Evolutionary conservation across 768 basidiomycete species (phyloP).

Genomic region (Kwoniella botswanensis): DNA sequence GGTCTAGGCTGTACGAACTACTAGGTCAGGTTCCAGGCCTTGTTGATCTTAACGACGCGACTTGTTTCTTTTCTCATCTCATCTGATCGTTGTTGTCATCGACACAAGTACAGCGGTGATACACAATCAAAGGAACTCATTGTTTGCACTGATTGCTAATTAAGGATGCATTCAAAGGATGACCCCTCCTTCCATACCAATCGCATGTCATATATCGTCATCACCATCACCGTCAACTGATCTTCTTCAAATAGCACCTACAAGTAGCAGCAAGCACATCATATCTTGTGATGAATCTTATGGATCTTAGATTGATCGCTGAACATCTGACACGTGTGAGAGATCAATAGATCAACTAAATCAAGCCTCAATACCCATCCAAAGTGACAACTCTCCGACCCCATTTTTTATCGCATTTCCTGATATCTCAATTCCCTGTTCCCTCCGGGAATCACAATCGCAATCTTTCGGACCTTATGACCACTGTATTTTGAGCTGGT

Average conservation of each 20-base stretch:
- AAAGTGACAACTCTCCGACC: conserved; percentile 27
- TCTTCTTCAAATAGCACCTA: background rate
- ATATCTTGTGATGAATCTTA: background rate
- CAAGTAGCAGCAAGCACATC: background rate
- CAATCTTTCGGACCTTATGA: background rate
- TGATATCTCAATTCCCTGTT: conserved; percentile 2
- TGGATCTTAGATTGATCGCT: background rate
- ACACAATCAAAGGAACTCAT: background rate
- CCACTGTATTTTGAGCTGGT: too few relatives aligned
- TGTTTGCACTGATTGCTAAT: background rate
- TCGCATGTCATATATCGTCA: background rate
- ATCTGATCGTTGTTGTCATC: conserved; percentile 2
- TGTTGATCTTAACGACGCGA: background rate
- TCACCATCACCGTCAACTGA: background rate
- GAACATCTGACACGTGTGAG: background rate
- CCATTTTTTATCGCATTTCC: conserved; percentile 16
- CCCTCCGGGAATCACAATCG: conserved; percentile 9
- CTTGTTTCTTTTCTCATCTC: conserved; percentile 2
- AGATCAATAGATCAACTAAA: background rate
- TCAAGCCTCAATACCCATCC: conserved; percentile 18
- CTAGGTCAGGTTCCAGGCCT: background rate
- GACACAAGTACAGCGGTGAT: background rate
- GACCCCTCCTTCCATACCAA: background rate
- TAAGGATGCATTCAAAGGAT: background rate
- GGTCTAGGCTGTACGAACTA: background rate